Evolutionary conservation across 306 rosid species (phyloP).

Genomic region (Trichosanthes cucumerina): DNA sequence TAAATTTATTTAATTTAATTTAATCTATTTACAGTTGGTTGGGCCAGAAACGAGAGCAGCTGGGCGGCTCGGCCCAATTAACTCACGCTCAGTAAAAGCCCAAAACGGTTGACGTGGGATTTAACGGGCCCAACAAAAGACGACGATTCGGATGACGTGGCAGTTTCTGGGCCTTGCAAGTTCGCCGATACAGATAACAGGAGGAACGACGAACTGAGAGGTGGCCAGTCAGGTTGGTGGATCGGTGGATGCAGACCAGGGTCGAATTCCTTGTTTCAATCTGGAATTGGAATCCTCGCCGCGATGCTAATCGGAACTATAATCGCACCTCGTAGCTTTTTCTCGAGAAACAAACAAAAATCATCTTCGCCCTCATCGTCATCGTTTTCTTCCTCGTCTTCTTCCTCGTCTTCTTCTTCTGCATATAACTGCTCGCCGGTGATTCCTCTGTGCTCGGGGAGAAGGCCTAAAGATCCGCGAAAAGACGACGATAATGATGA

Average conservation of each 20-base stretch:
- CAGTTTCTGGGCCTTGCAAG: slow-evolving; percentile 20
- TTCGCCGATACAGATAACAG: slow-evolving; percentile 26
- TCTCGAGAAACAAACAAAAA: slow-evolving; percentile 17
- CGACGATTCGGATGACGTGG: slow-evolving; percentile 12
- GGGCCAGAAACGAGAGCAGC: neutral
- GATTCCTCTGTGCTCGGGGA: slow-evolving; percentile 32
- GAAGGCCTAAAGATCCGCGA: slow-evolving; percentile 34
- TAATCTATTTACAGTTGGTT: neutral
- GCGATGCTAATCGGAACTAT: slow-evolving; percentile 23
- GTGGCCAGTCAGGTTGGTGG: neutral
- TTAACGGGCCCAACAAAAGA: neutral
- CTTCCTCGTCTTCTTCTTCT: neutral
- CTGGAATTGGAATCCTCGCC: neutral
- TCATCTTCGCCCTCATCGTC: slow-evolving; percentile 1
- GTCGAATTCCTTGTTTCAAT: neutral
- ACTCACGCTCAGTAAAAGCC: neutral
- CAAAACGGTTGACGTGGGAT: neutral
- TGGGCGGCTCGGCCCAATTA: neutral
- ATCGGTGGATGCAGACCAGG: neutral
- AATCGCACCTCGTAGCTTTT: slow-evolving; percentile 22
- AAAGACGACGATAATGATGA: slow-evolving; percentile 26
- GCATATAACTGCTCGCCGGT: slow-evolving; percentile 8
- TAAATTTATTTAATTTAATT: no score
- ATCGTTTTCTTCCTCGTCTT: slow-evolving; percentile 13
- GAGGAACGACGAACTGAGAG: neutral